Evolutionary conservation across 805 yeast genomes (phyloP).

Genomic region (Ogataea pilisensis): DNA sequence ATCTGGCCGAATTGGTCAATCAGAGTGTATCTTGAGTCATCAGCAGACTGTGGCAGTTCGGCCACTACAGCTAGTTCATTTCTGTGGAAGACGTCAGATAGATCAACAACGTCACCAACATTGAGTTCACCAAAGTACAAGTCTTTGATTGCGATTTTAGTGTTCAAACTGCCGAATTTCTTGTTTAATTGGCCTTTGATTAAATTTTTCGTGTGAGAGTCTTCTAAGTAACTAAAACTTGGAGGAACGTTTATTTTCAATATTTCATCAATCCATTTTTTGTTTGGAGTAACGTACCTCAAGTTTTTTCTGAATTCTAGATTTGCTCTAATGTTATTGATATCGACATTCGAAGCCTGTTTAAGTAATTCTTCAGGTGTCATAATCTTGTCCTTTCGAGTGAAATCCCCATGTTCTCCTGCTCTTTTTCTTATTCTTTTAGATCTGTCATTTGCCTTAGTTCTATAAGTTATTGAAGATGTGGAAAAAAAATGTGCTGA

Average conservation of each 20-base stretch:
- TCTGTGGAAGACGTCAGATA: slow-evolving; percentile 38
- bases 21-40: slow-evolving; percentile 54
- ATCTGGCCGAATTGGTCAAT: slow-evolving; percentile 56
- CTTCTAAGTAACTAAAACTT: slow-evolving; percentile 16
- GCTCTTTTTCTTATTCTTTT: slow-evolving; percentile 5
- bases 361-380: slow-evolving; percentile 31
- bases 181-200: slow-evolving; percentile 4
- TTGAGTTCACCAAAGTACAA: slow-evolving; percentile 29
- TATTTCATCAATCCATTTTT: slow-evolving; percentile 23
- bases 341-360: slow-evolving; percentile 25
- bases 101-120: slow-evolving; percentile 63
- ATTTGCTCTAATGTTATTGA: slow-evolving; percentile 23
- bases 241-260: slow-evolving; percentile 3
- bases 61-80: slow-evolving; percentile 51
- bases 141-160: slow-evolving; percentile 13
- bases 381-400: slow-evolving; percentile 15
- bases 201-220: slow-evolving; percentile 4
- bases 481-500: slow-evolving; percentile 1
- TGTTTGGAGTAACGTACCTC: slow-evolving; percentile 29
- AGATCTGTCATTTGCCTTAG: slow-evolving; percentile 5
- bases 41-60: slow-evolving; percentile 44
- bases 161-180: slow-evolving; percentile 4
- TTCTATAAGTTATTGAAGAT: slow-evolving; percentile 1
- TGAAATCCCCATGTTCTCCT: background rate
- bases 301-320: slow-evolving; percentile 17